These are phyloP conservation scores for Hypholoma fasciculare DNA, from an alignment of 768 basidiomycete genomes.

Conservation along the genomic window DNA sequence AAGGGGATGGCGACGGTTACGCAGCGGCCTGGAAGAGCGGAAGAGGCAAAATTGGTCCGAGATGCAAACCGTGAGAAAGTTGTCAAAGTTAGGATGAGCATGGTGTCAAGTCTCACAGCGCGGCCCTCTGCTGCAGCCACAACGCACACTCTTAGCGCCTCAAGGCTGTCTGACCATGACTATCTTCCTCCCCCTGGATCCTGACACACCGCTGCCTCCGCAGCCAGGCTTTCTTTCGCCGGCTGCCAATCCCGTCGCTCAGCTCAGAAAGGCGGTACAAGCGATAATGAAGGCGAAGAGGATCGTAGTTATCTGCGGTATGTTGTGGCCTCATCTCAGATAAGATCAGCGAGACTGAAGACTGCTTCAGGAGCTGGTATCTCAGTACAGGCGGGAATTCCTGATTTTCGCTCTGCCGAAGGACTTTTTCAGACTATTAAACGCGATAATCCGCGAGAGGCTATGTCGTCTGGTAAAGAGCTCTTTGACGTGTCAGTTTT, in stretches of 20 bases:
- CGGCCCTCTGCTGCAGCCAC: slow-evolving; percentile 10
- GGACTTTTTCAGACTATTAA: slow-evolving; percentile 81
- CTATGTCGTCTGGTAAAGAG: slow-evolving; percentile 77
- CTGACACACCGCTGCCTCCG: slow-evolving; percentile 42
- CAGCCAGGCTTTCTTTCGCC: slow-evolving; percentile 56
- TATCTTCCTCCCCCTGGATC: slow-evolving; percentile 60
- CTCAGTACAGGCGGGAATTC: slow-evolving; percentile 85
- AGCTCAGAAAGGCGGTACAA: slow-evolving; percentile 56
- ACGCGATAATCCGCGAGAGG: slow-evolving; percentile 73
- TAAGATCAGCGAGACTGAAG: slow-evolving; percentile 7
- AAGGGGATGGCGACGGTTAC: background rate
- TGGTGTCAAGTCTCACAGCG: slow-evolving; percentile 5
- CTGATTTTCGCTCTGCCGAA: slow-evolving; percentile 83
- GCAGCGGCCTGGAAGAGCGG: background rate
- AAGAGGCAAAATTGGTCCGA: background rate
- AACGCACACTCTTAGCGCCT: slow-evolving; percentile 9
- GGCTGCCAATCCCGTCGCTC: slow-evolving; percentile 42
- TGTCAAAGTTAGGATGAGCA: slow-evolving; percentile 3
- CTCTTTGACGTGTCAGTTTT: slow-evolving; percentile 91
- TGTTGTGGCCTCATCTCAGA: slow-evolving; percentile 26
- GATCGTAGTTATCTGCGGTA: slow-evolving; percentile 86
- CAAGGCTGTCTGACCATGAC: slow-evolving; percentile 47
- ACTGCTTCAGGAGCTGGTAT: slow-evolving; percentile 74
- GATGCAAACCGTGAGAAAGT: slow-evolving; percentile 3
- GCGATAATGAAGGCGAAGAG: slow-evolving; percentile 78